Conservation (phyloP, 495 filamentous ascomycete species). For the Trichoderma parareesei region DNA sequence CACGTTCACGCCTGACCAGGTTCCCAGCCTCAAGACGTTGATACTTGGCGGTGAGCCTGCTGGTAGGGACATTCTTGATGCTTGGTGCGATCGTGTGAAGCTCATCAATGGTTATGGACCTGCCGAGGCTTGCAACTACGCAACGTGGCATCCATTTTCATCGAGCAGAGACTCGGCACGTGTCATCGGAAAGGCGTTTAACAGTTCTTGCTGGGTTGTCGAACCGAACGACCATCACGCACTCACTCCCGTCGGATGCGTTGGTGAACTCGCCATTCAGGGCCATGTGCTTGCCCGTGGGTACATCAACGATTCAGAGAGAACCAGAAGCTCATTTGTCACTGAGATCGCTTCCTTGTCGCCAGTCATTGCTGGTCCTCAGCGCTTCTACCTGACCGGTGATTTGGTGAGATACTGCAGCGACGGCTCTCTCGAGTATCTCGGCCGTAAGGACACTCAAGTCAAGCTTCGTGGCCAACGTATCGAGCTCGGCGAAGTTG, state of each 20-base stretch:
- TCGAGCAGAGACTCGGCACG: background rate
- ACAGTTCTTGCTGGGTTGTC: constrained; percentile 34
- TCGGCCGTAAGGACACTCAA: constrained; percentile 21
- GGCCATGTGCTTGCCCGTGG: constrained; percentile 31
- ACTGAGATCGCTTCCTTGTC: background rate
- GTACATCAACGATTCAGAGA: constrained; percentile 17
- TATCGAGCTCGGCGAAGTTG: constrained; percentile 22
- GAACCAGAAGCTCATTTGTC: constrained; percentile 1
- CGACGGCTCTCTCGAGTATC: constrained; percentile 17
- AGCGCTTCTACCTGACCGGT: constrained; percentile 40
- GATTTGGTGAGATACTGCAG: constrained; percentile 17
- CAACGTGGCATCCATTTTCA: background rate
- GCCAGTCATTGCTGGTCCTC: constrained; percentile 22
- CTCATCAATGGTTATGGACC: constrained; percentile 42
- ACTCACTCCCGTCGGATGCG: constrained; percentile 32
- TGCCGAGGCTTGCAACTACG: constrained; percentile 19
- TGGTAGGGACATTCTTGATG: background rate
- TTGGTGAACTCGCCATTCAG: constrained; percentile 40
- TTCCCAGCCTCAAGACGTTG: constrained; percentile 20
- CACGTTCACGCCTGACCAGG: constrained; percentile 28
- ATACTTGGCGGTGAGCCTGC: background rate
- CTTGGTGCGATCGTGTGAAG: constrained; percentile 12
- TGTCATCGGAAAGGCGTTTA: constrained; percentile 14
- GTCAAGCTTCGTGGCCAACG: constrained; percentile 22
- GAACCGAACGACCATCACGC: constrained; percentile 24